phyloP scores from a whole-genome alignment of 495 filamentous ascomycete genomes.

The Penicillium robsamsonii region DNA sequence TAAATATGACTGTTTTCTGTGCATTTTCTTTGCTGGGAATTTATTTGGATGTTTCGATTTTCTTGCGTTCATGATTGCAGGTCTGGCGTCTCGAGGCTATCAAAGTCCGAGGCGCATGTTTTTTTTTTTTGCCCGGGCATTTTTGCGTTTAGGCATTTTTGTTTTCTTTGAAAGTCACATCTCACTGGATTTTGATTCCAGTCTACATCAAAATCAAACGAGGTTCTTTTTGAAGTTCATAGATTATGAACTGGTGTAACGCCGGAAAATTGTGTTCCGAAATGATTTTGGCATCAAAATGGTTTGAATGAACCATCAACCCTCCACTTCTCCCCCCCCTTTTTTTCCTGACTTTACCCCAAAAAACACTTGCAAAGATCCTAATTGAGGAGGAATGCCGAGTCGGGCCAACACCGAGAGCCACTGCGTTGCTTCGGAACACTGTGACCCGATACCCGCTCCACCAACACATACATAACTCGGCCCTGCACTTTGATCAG shows the following conservation, averaged over 20 bases:
- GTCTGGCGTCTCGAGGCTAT: background rate
- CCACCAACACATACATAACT: conserved; percentile 23
- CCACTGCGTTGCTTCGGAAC: conserved; percentile 25
- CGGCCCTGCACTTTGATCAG: background rate
- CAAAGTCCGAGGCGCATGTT: background rate
- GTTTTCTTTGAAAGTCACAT: background rate
- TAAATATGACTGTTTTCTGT: background rate
- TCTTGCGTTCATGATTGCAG: background rate
- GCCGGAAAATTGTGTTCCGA: conserved; percentile 3
- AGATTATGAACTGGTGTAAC: background rate
- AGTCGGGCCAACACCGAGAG: conserved; percentile 21
- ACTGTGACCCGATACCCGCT: conserved; percentile 32
- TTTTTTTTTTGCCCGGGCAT: background rate
- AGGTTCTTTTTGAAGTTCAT: background rate
- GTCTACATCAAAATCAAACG: background rate
- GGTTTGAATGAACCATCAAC: background rate
- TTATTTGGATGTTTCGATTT: background rate
- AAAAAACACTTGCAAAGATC: background rate
- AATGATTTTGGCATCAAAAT: background rate
- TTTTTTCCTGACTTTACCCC: background rate
- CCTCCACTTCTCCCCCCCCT: background rate
- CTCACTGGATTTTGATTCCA: background rate
- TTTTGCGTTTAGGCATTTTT: background rate
- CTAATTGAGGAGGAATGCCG: conserved; percentile 8
- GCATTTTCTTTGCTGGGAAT: background rate